These are phyloP conservation scores for Teratosphaeria gauchensis DNA, from an alignment of 2,329 filamentous ascomycete genomes.

Conservation along the genomic window DNA sequence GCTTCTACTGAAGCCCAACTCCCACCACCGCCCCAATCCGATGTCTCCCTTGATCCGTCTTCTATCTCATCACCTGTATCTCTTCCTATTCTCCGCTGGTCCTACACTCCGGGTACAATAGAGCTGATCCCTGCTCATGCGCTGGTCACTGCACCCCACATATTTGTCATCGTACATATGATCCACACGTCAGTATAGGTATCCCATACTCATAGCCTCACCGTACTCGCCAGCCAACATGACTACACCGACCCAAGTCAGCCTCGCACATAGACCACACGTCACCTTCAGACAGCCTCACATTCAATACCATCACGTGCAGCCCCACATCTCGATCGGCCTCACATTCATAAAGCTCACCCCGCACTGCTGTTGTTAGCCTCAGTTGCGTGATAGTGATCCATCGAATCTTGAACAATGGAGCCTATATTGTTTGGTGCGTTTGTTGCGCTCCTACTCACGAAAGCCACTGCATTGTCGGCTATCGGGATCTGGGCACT, in stretches of 20 bases:
- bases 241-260: background rate
- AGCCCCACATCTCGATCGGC: background rate
- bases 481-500: slow-evolving; percentile 1
- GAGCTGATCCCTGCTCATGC: background rate
- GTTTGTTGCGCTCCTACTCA: slow-evolving; percentile 10
- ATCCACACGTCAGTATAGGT: background rate
- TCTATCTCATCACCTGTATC: background rate
- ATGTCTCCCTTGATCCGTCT: background rate
- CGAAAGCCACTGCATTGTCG: slow-evolving; percentile 10
- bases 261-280: background rate
- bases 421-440: slow-evolving; percentile 7
- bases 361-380: background rate
- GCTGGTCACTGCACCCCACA: background rate
- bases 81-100: background rate
- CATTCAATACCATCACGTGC: background rate
- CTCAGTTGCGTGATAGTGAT: background rate
- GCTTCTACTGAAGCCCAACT: slow-evolving; percentile 1
- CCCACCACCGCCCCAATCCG: background rate
- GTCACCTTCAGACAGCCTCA: background rate
- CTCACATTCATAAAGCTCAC: background rate
- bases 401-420: slow-evolving; percentile 3
- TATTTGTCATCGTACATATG: slow-evolving; percentile 27
- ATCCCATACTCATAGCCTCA: background rate
- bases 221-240: background rate
- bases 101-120: background rate